These are phyloP conservation scores for Coffea humblotiana DNA, from an alignment of 305 asterid genomes.

Conservation along the genomic window DNA sequence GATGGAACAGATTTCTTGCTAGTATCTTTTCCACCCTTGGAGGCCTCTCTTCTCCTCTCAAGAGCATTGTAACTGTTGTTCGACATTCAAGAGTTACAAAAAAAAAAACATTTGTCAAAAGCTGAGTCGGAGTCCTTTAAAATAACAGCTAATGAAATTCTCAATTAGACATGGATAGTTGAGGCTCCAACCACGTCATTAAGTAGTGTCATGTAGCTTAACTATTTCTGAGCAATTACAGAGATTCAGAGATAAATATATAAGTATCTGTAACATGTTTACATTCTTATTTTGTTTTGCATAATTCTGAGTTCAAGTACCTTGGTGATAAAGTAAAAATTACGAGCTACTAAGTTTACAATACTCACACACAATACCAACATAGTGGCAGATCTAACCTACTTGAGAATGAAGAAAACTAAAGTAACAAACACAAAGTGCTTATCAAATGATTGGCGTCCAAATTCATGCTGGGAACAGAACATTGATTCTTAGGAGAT, in stretches of 20 bases:
- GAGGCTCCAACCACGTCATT: no score
- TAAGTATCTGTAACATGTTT: background rate
- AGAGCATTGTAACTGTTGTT: constrained; percentile 72
- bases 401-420: background rate
- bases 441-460: background rate
- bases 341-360: background rate
- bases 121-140: background rate
- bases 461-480: background rate
- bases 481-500: background rate
- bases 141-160: background rate
- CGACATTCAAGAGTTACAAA: constrained; percentile 17
- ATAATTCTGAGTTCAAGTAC: background rate
- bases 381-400: background rate
- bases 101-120: constrained; percentile 6
- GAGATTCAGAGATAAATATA: background rate
- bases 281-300: background rate
- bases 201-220: background rate
- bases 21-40: constrained; percentile 84
- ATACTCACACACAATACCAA: background rate
- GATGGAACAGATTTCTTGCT: constrained; percentile 65
- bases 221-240: background rate
- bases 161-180: background rate
- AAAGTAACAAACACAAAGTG: background rate
- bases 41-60: constrained; percentile 88
- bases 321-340: background rate